A percentile compares a stretch with the other conserved stretches of the same genome.
These are phyloP conservation scores for Inonotus obliquus DNA, from an alignment of 1,284 basidiomycete genomes.

Conservation along the genomic window DNA sequence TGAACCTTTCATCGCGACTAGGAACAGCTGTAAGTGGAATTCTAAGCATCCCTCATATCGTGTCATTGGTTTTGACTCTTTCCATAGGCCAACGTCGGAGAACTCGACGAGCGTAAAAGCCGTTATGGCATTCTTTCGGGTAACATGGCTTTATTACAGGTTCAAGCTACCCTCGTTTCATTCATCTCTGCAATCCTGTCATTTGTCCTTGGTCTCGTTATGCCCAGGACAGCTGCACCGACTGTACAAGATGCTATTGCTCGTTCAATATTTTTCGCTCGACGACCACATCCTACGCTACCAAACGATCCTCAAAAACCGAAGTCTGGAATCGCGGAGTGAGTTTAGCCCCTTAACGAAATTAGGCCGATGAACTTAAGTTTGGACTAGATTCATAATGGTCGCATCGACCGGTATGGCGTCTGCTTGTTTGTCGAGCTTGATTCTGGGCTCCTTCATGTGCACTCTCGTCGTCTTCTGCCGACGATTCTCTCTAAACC, in stretches of 20 bases:
- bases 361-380: background rate
- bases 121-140: slow-evolving; percentile 73
- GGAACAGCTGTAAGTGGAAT: slow-evolving; percentile 48
- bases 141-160: slow-evolving; percentile 85
- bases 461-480: slow-evolving; percentile 80
- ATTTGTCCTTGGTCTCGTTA: slow-evolving; percentile 66
- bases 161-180: slow-evolving; percentile 90
- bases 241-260: slow-evolving; percentile 12
- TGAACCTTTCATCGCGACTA: slow-evolving; percentile 83
- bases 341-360: slow-evolving; percentile 25
- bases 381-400: slow-evolving; percentile 61
- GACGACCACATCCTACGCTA: slow-evolving; percentile 17
- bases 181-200: slow-evolving; percentile 81
- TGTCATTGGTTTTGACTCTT: background rate
- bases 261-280: background rate
- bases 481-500: slow-evolving; percentile 73
- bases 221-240: slow-evolving; percentile 31
- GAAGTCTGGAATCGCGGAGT: slow-evolving; percentile 51
- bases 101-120: slow-evolving; percentile 71
- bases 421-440: slow-evolving; percentile 75
- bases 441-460: slow-evolving; percentile 91
- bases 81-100: slow-evolving; percentile 66
- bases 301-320: slow-evolving; percentile 23
- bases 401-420: slow-evolving; percentile 89
- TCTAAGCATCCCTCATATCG: background rate